Conservation (phyloP, 495 filamentous ascomycete species). For the Umbilicaria muhlenbergii region DNA sequence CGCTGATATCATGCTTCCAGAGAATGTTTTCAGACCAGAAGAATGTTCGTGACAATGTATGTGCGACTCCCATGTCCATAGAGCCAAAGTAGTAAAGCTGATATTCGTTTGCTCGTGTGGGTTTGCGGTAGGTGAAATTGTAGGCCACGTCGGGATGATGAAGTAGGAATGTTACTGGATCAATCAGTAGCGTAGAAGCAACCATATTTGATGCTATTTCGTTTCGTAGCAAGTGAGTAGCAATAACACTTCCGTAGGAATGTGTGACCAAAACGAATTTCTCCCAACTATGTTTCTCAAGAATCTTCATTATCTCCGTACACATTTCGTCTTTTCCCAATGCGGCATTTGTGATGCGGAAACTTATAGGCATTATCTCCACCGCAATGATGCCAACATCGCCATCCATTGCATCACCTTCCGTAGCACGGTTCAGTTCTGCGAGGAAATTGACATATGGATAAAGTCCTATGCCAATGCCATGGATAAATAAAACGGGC, state of each 20-base stretch:
- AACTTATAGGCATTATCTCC: conserved; percentile 47
- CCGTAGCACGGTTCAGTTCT: conserved; percentile 23
- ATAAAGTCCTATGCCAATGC: conserved; percentile 54
- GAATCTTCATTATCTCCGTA: conserved; percentile 32
- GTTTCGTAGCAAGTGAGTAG: conserved; percentile 42
- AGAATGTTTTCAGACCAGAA: conserved; percentile 54
- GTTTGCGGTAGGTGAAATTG: conserved; percentile 46
- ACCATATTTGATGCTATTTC: conserved; percentile 24
- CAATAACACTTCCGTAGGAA: conserved; percentile 47
- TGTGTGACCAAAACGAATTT: conserved; percentile 39
- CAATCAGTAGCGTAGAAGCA: conserved; percentile 36
- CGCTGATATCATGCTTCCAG: conserved; percentile 44
- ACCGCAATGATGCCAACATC: conserved; percentile 45
- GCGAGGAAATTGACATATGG: conserved; percentile 41
- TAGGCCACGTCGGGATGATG: conserved; percentile 56
- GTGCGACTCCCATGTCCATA: conserved; percentile 45
- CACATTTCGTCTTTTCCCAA: conserved; percentile 31
- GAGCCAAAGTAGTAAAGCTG: conserved; percentile 53
- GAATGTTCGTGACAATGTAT: conserved; percentile 42
- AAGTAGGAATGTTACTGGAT: conserved; percentile 49
- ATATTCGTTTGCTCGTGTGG: conserved; percentile 41
- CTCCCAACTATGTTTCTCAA: conserved; percentile 35
- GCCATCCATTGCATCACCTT: conserved; percentile 10
- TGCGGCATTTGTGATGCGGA: conserved; percentile 37
- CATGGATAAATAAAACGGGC: conserved; percentile 52